These are phyloP conservation scores for Albatrellus sp. DNA, from an alignment of 1,284 basidiomycete species.

Conservation along the genomic window DNA sequence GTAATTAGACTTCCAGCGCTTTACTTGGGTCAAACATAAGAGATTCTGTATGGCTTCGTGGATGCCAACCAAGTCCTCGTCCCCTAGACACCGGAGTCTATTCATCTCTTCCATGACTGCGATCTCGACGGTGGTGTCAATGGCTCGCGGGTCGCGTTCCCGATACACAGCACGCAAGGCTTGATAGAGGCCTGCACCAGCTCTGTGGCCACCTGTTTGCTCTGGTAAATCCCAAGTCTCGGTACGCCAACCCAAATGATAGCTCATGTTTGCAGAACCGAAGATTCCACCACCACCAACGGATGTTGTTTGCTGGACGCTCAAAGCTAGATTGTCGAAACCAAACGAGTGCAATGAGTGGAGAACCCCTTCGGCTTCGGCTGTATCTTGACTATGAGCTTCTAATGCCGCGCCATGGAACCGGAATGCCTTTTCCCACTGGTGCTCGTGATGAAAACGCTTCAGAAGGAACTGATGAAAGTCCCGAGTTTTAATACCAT, in stretches of 20 bases:
- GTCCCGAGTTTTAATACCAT: constrained; percentile 77
- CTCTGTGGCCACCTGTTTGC: constrained; percentile 25
- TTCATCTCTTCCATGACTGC: constrained; percentile 51
- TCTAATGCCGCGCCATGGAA: constrained; percentile 83
- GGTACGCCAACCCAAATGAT: constrained; percentile 81
- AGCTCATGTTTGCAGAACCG: constrained; percentile 42
- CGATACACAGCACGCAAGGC: constrained; percentile 71
- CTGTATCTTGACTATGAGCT: constrained; percentile 28
- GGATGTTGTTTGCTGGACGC: constrained; percentile 35
- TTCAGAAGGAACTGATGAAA: constrained; percentile 69
- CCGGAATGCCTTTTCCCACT: constrained; percentile 85
- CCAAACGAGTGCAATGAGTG: constrained; percentile 80
- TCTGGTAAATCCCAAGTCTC: constrained; percentile 88
- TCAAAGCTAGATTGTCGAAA: constrained; percentile 71
- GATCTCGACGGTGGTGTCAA: constrained; percentile 35
- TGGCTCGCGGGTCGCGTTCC: constrained; percentile 42
- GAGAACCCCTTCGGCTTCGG: constrained; percentile 45
- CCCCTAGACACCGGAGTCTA: constrained; percentile 52
- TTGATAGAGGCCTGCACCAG: constrained; percentile 60
- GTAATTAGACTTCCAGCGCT: constrained; percentile 34
- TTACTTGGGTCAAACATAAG: constrained; percentile 69
- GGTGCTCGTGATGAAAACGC: constrained; percentile 83
- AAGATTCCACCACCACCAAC: constrained; percentile 21
- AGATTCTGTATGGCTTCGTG: constrained; percentile 54
- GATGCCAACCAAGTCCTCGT: constrained; percentile 70